These are phyloP conservation scores for Guillardia theta DNA, from an alignment of 78 protist genomes.

Conservation along the genomic window DNA sequence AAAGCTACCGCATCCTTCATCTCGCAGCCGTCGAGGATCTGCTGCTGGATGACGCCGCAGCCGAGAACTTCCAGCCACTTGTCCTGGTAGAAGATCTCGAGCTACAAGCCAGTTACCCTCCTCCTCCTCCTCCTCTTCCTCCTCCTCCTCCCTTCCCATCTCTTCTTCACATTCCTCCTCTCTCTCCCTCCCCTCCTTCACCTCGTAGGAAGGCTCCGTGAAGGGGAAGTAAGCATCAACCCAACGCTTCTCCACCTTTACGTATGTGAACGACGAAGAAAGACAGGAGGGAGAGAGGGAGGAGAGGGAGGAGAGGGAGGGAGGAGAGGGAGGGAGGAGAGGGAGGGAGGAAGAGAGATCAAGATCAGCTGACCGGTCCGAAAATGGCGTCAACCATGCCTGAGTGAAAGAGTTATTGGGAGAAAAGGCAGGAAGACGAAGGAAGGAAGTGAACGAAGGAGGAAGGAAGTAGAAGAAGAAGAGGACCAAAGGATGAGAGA, in stretches of 20 bases:
- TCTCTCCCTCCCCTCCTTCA: no score
- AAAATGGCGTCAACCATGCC: neutral
- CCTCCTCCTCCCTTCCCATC: no score
- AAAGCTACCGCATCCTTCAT: no score
- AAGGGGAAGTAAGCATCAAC: constrained; percentile 88
- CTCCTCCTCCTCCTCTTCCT: no score
- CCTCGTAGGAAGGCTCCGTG: constrained; percentile 84
- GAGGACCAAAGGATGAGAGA: neutral
- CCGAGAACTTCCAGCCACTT: constrained; percentile 80
- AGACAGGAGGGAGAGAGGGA: neutral
- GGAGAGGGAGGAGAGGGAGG: neutral
- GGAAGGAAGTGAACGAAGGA: neutral
- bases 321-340: neutral
- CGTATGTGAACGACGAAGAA: neutral
- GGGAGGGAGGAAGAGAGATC: neutral
- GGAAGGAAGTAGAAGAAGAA: neutral
- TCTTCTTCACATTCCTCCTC: no score
- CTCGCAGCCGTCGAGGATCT: constrained; percentile 51
- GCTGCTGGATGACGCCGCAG: constrained; percentile 81
- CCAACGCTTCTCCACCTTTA: constrained; percentile 53
- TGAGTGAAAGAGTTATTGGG: neutral
- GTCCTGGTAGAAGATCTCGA: constrained; percentile 78
- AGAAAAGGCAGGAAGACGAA: neutral
- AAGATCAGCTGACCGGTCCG: constrained; percentile 25
- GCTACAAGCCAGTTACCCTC: no score